These are phyloP conservation scores for Phytophthora quininea DNA, from an alignment of 352 stramenopile genomes.

Conservation along the genomic window DNA sequence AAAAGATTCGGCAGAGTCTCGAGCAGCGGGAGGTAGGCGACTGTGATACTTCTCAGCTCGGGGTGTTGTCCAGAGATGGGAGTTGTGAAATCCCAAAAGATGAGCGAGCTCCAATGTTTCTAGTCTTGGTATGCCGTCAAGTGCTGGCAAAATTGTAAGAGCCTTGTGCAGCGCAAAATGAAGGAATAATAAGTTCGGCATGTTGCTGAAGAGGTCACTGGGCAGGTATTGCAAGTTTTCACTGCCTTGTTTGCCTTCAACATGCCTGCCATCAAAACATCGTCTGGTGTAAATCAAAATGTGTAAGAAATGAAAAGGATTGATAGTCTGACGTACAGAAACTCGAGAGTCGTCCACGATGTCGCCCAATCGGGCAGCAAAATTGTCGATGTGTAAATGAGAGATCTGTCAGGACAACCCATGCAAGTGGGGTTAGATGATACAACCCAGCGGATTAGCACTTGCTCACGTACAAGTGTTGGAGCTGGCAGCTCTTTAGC, in stretches of 20 bases:
- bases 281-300: background rate
- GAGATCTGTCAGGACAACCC: constrained; percentile 23
- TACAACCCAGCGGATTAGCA: background rate
- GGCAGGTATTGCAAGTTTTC: constrained; percentile 34
- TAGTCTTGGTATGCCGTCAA: constrained; percentile 39
- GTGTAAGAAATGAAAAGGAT: background rate
- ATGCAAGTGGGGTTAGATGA: background rate
- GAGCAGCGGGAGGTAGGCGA: constrained; percentile 23
- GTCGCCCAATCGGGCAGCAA: constrained; percentile 34
- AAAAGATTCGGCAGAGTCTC: constrained; percentile 30
- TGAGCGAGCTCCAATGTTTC: constrained; percentile 37
- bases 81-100: constrained; percentile 22
- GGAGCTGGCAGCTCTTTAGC: constrained; percentile 35
- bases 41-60: constrained; percentile 30
- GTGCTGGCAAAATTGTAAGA: constrained; percentile 28
- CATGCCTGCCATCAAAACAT: constrained; percentile 1
- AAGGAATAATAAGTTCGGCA: constrained; percentile 40
- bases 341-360: constrained; percentile 39
- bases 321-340: constrained; percentile 35
- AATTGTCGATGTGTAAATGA: constrained; percentile 37
- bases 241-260: constrained; percentile 23
- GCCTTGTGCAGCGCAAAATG: constrained; percentile 33
- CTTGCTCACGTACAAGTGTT: constrained; percentile 42
- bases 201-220: constrained; percentile 33
- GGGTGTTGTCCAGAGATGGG: constrained; percentile 28